phyloP scores from a whole-genome alignment of 768 basidiomycete species.

The Leccinum truebloodii region DNA sequence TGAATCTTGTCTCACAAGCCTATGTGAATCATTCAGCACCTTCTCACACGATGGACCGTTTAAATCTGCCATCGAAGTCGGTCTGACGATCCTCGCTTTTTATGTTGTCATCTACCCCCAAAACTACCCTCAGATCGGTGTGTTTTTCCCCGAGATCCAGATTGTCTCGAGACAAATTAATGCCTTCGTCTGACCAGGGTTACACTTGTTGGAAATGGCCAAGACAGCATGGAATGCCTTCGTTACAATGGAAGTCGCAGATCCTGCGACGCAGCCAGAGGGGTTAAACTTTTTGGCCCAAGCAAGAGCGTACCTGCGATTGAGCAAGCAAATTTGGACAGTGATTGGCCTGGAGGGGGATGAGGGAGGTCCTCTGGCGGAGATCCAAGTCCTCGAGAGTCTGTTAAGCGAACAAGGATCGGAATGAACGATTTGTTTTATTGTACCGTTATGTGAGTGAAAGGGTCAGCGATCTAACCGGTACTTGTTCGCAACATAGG shows the following conservation, averaged over 20 bases:
- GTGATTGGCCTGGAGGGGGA: constrained; percentile 67
- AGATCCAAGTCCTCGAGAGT: constrained; percentile 46
- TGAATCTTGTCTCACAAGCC: constrained; percentile 54
- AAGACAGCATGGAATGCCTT: constrained; percentile 77
- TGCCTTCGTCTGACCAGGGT: constrained; percentile 43
- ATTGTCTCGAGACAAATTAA: neutral
- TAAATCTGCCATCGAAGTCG: constrained; percentile 50
- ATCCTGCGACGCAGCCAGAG: constrained; percentile 1
- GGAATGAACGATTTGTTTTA: neutral
- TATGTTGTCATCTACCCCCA: constrained; percentile 72
- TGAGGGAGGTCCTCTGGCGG: constrained; percentile 55
- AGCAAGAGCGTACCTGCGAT: constrained; percentile 39
- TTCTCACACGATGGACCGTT: constrained; percentile 69
- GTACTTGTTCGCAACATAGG: neutral
- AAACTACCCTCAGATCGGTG: constrained; percentile 84
- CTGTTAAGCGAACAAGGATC: constrained; percentile 33
- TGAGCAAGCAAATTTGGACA: constrained; percentile 43
- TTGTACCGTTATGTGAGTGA: neutral
- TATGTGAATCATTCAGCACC: constrained; percentile 66
- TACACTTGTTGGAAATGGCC: constrained; percentile 74
- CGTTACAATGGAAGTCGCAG: constrained; percentile 33
- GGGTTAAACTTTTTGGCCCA: constrained; percentile 30
- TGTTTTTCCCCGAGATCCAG: constrained; percentile 12
- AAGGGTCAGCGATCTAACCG: neutral
- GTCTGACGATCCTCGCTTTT: constrained; percentile 59